Base-by-base conservation (phyloP, 2,329 filamentous ascomycete genomes). In the Epichloe sylvatica region DNA sequence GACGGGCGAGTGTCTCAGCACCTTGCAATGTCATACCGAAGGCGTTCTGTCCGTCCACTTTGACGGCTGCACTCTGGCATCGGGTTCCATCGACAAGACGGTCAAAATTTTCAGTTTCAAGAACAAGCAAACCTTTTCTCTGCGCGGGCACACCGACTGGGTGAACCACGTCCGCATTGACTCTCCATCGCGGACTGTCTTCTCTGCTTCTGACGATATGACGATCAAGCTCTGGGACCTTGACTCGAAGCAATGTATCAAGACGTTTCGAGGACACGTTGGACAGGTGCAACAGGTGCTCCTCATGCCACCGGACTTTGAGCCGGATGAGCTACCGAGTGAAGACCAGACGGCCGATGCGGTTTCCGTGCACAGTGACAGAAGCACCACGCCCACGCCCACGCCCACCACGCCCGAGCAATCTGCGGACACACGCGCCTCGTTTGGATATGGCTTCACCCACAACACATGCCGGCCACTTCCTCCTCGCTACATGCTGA, bases 101-200 rank as follows among this genome's bases (percentile, higher is more conserved):
- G 83, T 97, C 65, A 89, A 91, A 63, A 83, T 98, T 43, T 96
- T 91, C 78, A 91, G 95, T 64, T 92, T 94, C 60, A 78, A 85
- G 59, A 86, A 85, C 51, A 88, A 87, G 63, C 82, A 86, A 48
- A 85, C 83, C 0, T 94, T 84, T 57, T 76, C 80, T 47, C 74
- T 98, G 12, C 81, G 83, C 23, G 91, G 90, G 8, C 92, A 98
- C 63, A 80, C 75, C 0, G 90, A 97, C 64, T 97, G 91, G 86
- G 90, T 98, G 59, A 98, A 98, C 67, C 83, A 86, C n/a, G 91
- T 97, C 34, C 84, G 84, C 56, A 79, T 98, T 37, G 89, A 98
- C 64, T 76, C 82, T 0, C 70, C 77, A 1, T 94, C 87, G 9
- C 82, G 87, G 13, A 96, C 90, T 0, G 76, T 97, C 3, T 84